These are phyloP conservation scores for Cladosporium sp. DNA, from an alignment of 2,329 filamentous ascomycete genomes.

Conservation along the genomic window DNA sequence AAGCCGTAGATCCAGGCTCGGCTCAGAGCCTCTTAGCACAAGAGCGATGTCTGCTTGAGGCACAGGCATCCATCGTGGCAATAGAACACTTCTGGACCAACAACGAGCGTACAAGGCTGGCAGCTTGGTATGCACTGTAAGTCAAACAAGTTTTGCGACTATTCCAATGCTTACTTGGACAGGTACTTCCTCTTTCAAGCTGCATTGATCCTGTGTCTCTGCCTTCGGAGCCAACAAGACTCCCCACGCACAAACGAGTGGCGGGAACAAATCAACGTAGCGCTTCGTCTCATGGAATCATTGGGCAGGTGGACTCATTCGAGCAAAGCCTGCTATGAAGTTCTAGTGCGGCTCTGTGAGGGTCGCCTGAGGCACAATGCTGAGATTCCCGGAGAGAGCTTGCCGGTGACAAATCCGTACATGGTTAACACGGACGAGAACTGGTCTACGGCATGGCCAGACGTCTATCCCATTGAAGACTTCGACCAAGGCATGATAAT, in stretches of 20 bases:
- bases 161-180: neutral
- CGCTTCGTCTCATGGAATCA: conserved; percentile 41
- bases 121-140: conserved; percentile 50
- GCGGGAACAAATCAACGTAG: conserved; percentile 43
- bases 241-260: conserved; percentile 41
- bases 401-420: neutral
- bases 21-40: neutral
- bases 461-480: neutral
- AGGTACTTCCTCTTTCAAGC: conserved; percentile 50
- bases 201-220: conserved; percentile 50
- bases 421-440: neutral
- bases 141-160: neutral
- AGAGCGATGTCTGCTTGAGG: conserved; percentile 33
- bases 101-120: conserved; percentile 42
- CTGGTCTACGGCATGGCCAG: neutral
- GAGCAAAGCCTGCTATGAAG: conserved; percentile 43
- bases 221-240: conserved; percentile 32
- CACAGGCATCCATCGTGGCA: conserved; percentile 42
- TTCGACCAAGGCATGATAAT: neutral
- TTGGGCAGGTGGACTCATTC: conserved; percentile 44
- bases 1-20: neutral
- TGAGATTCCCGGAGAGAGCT: neutral
- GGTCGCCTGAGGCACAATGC: neutral
- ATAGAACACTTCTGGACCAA: conserved; percentile 44
- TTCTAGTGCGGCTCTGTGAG: conserved; percentile 23